Evolutionary conservation across 225 moss, liverwort and hornwort species (phyloP), one percentile per base, ranked within the genome.

Genomic region (Rhytidiadelphus loreus): DNA sequence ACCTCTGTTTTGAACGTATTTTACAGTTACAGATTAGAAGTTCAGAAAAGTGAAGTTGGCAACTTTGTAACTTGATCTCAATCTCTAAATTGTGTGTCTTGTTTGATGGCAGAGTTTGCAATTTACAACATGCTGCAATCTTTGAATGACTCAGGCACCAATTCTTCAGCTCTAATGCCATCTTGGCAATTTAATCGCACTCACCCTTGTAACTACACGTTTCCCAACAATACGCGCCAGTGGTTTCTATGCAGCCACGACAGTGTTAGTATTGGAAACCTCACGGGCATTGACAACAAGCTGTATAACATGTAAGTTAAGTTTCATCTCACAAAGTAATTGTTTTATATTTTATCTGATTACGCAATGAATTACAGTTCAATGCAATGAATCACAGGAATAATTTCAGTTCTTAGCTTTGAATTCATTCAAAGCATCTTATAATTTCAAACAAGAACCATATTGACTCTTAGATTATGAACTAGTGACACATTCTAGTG

Each of bases 71-170:
- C 20, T 59, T 20, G 2, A 59, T 59, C 29, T 20, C 39, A 25
- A 8, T 39, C 11, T 53, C 60, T 70, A 15, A 35, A 63, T 33
- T 53, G 53, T 26, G 79, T 80, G 18, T 22, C 52, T 41, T 72
- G 14, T 62, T 43, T 12, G 62, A 53, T 63, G 62, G 63, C 85
- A 89, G 89, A 79, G 55, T 58, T 52, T 70, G 89, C 85, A 25
- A 46, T 89, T 8, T 71, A 80, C 18, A 53, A 62, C 73, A 85
- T 89, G 73, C 14, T 89, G 13, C 74, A 50, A 56, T 37, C 39
- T n/a, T 85, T 85, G 89, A 85, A 89, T 35, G 30, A 80, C 41
- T 71, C 89, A 4, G 89, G 85, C 71, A 89, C 89, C 80, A 56
- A 85, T 73, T 11, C n/a, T 62, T 89, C 80, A 43, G 89, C 85